These are phyloP conservation scores for Sordariomycetes sp. DNA, from an alignment of 2,329 filamentous ascomycete genomes.

Conservation along the genomic window DNA sequence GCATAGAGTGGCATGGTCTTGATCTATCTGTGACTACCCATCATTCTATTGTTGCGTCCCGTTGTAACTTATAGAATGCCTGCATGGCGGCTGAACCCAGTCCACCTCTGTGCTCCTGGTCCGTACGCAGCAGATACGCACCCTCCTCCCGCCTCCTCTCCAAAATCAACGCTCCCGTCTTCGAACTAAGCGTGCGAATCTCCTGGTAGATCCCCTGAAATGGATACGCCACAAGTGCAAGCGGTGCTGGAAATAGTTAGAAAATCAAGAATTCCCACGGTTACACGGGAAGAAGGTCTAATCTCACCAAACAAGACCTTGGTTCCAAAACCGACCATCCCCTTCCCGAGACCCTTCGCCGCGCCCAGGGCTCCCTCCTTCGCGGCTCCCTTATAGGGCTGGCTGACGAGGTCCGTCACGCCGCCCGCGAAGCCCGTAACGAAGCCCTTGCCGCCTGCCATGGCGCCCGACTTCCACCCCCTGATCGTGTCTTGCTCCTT, in stretches of 20 bases:
- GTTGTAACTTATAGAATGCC: background rate
- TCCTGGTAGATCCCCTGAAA: constrained; percentile 9
- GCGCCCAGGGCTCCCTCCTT: constrained; percentile 43
- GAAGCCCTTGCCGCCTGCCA: constrained; percentile 66
- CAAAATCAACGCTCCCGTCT: background rate
- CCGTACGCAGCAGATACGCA: background rate
- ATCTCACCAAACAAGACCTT: constrained; percentile 68
- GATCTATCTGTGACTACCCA: too few relatives aligned
- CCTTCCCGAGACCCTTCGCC: constrained; percentile 70
- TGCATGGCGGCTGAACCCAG: background rate
- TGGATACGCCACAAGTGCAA: constrained; percentile 11
- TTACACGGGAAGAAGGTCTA: constrained; percentile 5
- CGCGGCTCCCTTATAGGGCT: constrained; percentile 50
- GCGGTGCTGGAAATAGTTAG: constrained; percentile 3
- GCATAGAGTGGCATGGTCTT: too few relatives aligned
- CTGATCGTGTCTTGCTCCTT: constrained; percentile 66
- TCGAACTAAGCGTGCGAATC: constrained; percentile 5
- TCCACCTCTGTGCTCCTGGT: background rate
- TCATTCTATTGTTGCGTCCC: too few relatives aligned
- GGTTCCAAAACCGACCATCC: constrained; percentile 65
- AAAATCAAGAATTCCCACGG: background rate
- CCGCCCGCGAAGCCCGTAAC: constrained; percentile 70
- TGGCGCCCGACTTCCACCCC: constrained; percentile 60
- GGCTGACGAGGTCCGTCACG: constrained; percentile 65
- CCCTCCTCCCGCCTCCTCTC: background rate